Base-by-base conservation (phyloP, 1,139 yeast genomes). In the Lodderomyces orthopsilosis region DNA sequence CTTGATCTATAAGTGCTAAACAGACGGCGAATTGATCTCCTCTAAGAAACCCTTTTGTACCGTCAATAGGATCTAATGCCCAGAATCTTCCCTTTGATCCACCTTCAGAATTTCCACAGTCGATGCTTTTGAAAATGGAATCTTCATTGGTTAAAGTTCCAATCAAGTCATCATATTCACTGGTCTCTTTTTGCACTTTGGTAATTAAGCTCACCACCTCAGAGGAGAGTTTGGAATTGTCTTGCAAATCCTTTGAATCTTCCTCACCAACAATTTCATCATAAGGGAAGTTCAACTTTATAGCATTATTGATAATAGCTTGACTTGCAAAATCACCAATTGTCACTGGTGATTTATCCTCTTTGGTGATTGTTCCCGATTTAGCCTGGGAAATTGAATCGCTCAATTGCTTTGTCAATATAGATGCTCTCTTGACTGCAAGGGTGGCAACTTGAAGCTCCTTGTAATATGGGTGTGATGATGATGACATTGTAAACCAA, bases 21-120 rank as follows among this genome's bases (percentile, higher is more conserved):
- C 99, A 94, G 2, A 93, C 95, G 3, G 98, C 98, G 63, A 89
- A 93, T 62, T 93, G 99, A 49, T 91, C 98, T 35, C 96, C 95
- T 59, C 99, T 75, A 46, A 93, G 70, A 59, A 93, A 93, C 0
- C 99, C 99, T 61, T 91, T 91, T 17, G 99, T 93, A 13, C 99
- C 99, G 60, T 93, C 99, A 50, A 93, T 91, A 27, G 99, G 99
- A 60, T 93, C 99, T 57, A 93, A 68, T 0, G 98, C 96, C 99
- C 99, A 93, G 62, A 87, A 81, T 50, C 98, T 74, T 24, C 96
- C 96, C 38, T 65, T 70, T 32, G 69, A 54, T 3, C 96, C 95
- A 43, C 97, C 97, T 48, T 74, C 59, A 32, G 86, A 85, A 56
- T 79, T 75, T 37, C 98, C 98, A 48, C 73, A 66, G 61, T 91